Conservation (phyloP, 208 protist species). For the Leishmania turanica region DNA sequence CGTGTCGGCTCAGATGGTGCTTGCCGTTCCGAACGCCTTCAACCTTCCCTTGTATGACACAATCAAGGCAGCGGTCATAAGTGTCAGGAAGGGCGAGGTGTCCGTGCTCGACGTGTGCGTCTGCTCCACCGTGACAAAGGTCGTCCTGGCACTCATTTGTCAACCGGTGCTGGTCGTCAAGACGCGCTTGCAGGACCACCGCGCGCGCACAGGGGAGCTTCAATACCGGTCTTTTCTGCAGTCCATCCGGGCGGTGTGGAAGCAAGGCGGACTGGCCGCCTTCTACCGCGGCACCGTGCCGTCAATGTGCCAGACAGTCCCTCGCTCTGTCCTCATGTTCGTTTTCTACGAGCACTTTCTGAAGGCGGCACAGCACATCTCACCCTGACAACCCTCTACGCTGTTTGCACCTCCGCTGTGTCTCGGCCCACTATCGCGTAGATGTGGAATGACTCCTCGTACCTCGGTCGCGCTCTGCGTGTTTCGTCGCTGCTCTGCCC, state of each 20-base stretch:
- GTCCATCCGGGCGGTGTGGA: conserved; percentile 46
- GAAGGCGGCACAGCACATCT: conserved; percentile 17
- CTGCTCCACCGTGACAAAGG: conserved; percentile 72
- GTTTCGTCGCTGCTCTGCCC: background rate
- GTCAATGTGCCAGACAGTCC: conserved; percentile 70
- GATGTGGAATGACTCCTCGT: background rate
- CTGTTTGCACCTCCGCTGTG: background rate
- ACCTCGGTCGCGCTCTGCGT: background rate
- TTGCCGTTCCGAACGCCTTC: conserved; percentile 82
- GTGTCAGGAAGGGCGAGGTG: conserved; percentile 26
- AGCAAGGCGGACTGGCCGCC: conserved; percentile 41
- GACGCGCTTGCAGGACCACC: conserved; percentile 86
- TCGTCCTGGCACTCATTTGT: conserved; percentile 45
- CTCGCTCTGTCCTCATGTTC: conserved; percentile 73
- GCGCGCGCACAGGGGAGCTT: conserved; percentile 56
- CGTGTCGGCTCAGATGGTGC: conserved; percentile 73
- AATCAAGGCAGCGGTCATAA: conserved; percentile 48
- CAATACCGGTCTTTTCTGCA: conserved; percentile 74
- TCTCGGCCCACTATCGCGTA: background rate
- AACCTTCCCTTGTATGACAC: conserved; percentile 86
- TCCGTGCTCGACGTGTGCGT: conserved; percentile 52
- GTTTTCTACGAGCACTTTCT: conserved; percentile 87
- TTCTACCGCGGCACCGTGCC: conserved; percentile 78
- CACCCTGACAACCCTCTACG: background rate
- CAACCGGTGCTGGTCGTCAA: conserved; percentile 83